Evolutionary conservation across 2,329 filamentous ascomycete species (phyloP).

Genomic region (Calonectria hongkongensis): DNA sequence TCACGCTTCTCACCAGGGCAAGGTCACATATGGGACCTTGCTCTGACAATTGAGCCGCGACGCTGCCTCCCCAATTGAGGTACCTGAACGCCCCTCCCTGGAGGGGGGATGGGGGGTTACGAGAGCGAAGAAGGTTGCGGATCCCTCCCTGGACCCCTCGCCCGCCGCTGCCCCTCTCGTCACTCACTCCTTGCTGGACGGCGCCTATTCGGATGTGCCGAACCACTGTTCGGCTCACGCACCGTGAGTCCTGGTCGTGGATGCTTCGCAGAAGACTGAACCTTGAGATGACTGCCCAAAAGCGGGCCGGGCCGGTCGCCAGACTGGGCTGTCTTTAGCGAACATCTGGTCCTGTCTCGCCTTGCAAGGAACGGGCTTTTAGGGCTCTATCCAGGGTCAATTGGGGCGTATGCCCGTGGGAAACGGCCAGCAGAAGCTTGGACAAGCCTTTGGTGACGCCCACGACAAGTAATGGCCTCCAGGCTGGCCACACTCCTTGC

Average conservation of each 20-base stretch:
- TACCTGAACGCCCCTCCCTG: slow-evolving; percentile 1
- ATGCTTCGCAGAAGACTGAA: slow-evolving; percentile 28
- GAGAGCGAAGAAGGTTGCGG: slow-evolving; percentile 28
- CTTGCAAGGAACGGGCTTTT: slow-evolving; percentile 38
- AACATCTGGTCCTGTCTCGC: slow-evolving; percentile 45
- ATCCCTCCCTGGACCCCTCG: slow-evolving; percentile 25
- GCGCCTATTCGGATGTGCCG: slow-evolving; percentile 25
- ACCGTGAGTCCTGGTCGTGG: slow-evolving; percentile 27
- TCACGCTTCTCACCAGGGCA: slow-evolving; percentile 25
- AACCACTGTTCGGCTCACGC: slow-evolving; percentile 25
- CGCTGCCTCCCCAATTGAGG: slow-evolving; percentile 26
- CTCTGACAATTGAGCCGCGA: slow-evolving; percentile 42
- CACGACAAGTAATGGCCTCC: slow-evolving; percentile 43
- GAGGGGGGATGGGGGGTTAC: background rate
- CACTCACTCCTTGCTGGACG: slow-evolving; percentile 24
- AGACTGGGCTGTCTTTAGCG: slow-evolving; percentile 51
- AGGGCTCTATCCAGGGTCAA: slow-evolving; percentile 34
- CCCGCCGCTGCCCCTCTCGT: slow-evolving; percentile 16
- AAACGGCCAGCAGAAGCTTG: slow-evolving; percentile 25
- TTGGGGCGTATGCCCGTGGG: slow-evolving; percentile 40
- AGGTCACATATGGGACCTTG: slow-evolving; percentile 33
- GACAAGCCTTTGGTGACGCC: slow-evolving; percentile 40
- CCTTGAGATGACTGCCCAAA: slow-evolving; percentile 44
- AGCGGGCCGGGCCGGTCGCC: slow-evolving; percentile 54
- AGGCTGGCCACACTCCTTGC: slow-evolving; percentile 42